phyloP scores from a whole-genome alignment of 306 rosid genomes.

The Vigna hirtella region DNA sequence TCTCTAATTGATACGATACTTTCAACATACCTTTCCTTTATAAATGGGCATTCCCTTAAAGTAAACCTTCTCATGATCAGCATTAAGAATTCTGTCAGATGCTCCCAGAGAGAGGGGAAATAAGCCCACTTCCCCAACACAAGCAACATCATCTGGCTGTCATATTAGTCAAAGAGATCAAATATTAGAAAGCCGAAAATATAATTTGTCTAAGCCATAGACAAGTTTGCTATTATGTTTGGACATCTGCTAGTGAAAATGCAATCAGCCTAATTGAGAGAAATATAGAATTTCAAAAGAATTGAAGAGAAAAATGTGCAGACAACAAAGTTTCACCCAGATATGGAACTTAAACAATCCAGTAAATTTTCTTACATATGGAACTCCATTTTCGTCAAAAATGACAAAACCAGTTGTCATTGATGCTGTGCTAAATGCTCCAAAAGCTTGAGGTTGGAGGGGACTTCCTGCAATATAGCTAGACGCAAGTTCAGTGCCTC shows the following conservation, averaged over 20 bases:
- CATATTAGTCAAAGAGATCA: conserved; percentile 46
- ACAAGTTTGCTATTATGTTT: conserved; percentile 24
- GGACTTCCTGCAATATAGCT: conserved; percentile 61
- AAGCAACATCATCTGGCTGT: conserved; percentile 80
- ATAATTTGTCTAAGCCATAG: not conserved
- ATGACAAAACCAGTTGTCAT: conserved; percentile 79
- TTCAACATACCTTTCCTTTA: conserved; percentile 70
- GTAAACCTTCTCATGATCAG: conserved; percentile 78
- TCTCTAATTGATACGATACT: fast-evolving
- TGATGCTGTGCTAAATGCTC: conserved; percentile 77
- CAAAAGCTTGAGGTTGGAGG: conserved; percentile 92
- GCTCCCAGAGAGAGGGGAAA: conserved; percentile 76
- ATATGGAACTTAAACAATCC: not conserved
- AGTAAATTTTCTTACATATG: conserved; percentile 56
- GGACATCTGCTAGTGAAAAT: not conserved
- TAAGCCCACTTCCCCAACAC: conserved; percentile 82
- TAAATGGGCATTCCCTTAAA: conserved; percentile 90
- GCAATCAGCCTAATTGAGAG: not conserved
- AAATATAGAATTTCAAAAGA: too few species aligned
- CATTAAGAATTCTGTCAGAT: conserved; percentile 76
- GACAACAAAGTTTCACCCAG: too few species aligned
- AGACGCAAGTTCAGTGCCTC: conserved; percentile 91
- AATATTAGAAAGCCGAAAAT: conserved; percentile 17
- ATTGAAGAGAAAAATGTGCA: too few species aligned
- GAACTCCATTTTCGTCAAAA: conserved; percentile 77